Base-by-base conservation (phyloP, 2,329 filamentous ascomycete genomes). In the Pestalotiopsis sp. region DNA sequence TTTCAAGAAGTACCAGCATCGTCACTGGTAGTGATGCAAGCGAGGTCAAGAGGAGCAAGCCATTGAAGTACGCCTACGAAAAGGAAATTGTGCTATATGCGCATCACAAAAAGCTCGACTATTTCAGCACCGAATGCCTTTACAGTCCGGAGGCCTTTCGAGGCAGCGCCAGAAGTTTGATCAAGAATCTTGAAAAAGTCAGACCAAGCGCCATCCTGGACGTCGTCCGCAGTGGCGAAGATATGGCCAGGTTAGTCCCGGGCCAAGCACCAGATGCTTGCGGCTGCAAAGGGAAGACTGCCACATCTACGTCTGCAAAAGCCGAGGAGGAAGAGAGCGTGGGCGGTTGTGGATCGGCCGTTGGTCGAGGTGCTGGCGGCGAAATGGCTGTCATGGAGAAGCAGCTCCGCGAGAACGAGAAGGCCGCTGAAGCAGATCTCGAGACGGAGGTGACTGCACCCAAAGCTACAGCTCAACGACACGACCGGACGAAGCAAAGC, bases 71-170 rank as follows among this genome's bases (percentile, higher is more conserved):
- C 79, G 95, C 95, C 1, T 99, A 98, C 78, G 96, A 99, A 79
- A 99, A 99, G 83, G 96, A 99, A 79, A 99, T 99, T 73, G 96
- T 99, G 20, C 86, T 99, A 5, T 99, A 99, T 78, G 96, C 96
- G 4, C 94, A 98, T 78, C 94, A 99, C 84, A 97, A 96, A 81
- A 95, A 95, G 80, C 86, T 99, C 72, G 95, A 98, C 78, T 99
- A 99, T 82, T 99, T 99, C 82, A 97, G 91, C 76, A 99, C 96
- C 0, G 96, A 99, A 82, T 99, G 96, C 84, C 94, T 99, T 70
- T 99, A 99, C 84, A 97, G 94, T 67, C 96, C 96, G 0, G 96
- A 99, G 81, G 96, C 96, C 2, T 99, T 99, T 78, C 88, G 96
- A 69, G 96, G 96, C 3, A 97, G 94, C 73, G 96, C 96, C 2